Percentiles rank a stretch among this genome's conserved stretches.
These are phyloP conservation scores for Elsinoe perseae DNA, from an alignment of 2,329 filamentous ascomycete genomes.

Conservation along the genomic window DNA sequence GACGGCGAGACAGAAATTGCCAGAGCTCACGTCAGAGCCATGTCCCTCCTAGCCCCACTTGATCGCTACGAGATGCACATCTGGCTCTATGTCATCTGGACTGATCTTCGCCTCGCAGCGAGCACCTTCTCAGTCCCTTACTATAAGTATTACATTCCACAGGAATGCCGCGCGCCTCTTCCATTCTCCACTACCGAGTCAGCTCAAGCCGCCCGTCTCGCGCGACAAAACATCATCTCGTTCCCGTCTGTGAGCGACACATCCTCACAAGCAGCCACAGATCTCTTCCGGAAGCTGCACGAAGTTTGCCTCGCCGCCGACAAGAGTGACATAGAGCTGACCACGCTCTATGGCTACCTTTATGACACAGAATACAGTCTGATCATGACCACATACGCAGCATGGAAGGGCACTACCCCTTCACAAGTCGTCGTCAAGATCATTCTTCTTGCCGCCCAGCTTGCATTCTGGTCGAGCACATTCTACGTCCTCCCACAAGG, in stretches of 20 bases:
- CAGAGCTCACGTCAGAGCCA: neutral
- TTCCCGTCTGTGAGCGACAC: neutral
- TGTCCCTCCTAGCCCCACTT: neutral
- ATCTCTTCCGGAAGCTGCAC: neutral
- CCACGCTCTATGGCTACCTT: neutral
- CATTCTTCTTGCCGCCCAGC: neutral
- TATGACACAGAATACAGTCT: neutral
- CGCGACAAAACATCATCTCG: neutral
- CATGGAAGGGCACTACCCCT: neutral
- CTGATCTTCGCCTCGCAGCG: neutral
- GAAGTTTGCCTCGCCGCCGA: neutral
- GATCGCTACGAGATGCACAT: slow-evolving; percentile 7
- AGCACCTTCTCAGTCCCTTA: neutral
- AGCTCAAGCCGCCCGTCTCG: neutral
- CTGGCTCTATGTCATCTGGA: slow-evolving; percentile 4
- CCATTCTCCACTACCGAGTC: neutral
- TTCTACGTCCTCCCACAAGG: slow-evolving; percentile 11
- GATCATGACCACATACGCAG: neutral
- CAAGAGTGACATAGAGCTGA: slow-evolving; percentile 1
- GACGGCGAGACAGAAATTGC: neutral
- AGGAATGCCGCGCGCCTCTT: neutral
- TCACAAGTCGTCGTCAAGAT: neutral
- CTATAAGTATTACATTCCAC: slow-evolving; percentile 2
- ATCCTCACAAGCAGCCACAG: neutral
- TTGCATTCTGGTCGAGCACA: slow-evolving; percentile 9